Percentiles rank a stretch among this genome's conserved stretches.
Evolutionary conservation across 192 early-diverging fungal species (phyloP).

Genomic region (Gamsiella multidivaricata): DNA sequence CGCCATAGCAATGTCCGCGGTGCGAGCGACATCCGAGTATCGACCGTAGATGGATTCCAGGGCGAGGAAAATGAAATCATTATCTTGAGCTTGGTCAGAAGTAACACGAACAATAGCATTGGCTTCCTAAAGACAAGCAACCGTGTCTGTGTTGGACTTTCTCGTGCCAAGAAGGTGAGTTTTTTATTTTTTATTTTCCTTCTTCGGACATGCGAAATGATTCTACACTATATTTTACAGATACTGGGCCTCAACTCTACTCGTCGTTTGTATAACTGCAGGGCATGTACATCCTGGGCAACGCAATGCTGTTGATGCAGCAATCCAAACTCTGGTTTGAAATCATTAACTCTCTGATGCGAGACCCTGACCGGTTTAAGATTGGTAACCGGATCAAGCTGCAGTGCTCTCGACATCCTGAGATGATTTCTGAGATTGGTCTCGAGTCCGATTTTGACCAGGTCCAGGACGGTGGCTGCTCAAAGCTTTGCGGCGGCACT

Average conservation of each 20-base stretch:
- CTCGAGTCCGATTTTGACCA: constrained; percentile 59
- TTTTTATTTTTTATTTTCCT: neutral
- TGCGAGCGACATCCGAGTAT: constrained; percentile 76
- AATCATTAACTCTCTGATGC: constrained; percentile 51
- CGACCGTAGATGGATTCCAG: constrained; percentile 97
- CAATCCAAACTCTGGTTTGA: constrained; percentile 60
- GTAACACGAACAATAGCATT: constrained; percentile 84
- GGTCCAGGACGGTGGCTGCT: constrained; percentile 61
- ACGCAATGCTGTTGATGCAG: constrained; percentile 57
- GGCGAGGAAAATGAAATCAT: constrained; percentile 99
- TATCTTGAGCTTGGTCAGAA: constrained; percentile 93
- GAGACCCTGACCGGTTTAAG: constrained; percentile 15
- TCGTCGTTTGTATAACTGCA: neutral
- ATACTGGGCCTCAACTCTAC: neutral
- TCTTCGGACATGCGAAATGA: neutral
- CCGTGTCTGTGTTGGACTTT: constrained; percentile 66
- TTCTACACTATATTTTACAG: neutral
- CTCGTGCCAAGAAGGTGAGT: constrained; percentile 64
- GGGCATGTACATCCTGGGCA: constrained; percentile 69
- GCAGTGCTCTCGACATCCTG: constrained; percentile 54
- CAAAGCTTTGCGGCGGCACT: constrained; percentile 40
- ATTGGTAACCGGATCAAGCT: constrained; percentile 57
- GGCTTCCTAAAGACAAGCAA: constrained; percentile 82
- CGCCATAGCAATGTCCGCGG: constrained; percentile 22
- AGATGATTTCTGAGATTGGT: constrained; percentile 40